Base-by-base conservation (phyloP, 1,284 basidiomycete species). In the Ustilago tritici region DNA sequence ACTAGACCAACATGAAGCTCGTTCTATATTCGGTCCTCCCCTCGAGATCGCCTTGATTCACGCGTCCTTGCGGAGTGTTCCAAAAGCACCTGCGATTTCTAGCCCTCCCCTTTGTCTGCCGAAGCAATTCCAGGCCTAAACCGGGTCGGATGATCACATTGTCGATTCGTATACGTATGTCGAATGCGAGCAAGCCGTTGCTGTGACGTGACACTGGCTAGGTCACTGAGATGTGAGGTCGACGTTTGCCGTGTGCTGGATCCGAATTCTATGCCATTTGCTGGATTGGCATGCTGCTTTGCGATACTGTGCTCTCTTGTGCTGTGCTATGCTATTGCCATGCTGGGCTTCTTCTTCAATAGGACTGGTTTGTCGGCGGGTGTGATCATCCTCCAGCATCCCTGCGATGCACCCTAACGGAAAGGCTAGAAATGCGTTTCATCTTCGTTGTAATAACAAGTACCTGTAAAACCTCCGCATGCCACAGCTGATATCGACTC, bases 1-100 rank as follows among this genome's bases (percentile, higher is more conserved):
- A 78, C 76, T 59, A 74, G 70, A 78, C 76, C 76, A 73, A 78
- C 67, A 70, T 78, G 76, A 78, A 78, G 76, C 76, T 70, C 76
- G 61, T 65, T 68, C 61, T 70, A 71, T 41, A 43, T 43, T 65
- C 66, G 43, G 57, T 65, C 61, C 70, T 62, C 35, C 47, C 40
- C 32, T 28, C 23, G 6, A 31, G 60, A 53, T 59, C 43, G 36
- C 38, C 61, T 41, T 61, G 65, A 57, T 73, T 73, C 70, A 73
- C 65, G 70, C 62, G 31, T 66, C 58, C 65, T 58, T 52, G 19
- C 61, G 65, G 58, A 65, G 70, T 65, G 70, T 73, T 73, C 70
- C 70, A 61, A 58, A 38, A 46, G 38, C 46, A 35, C 70, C 70
- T 58, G 32, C 31, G 8, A 56, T 56, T 35, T 28, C 31, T 15